Evolutionary conservation across 768 basidiomycete species (phyloP).

Genomic region (Suillus discolor): DNA sequence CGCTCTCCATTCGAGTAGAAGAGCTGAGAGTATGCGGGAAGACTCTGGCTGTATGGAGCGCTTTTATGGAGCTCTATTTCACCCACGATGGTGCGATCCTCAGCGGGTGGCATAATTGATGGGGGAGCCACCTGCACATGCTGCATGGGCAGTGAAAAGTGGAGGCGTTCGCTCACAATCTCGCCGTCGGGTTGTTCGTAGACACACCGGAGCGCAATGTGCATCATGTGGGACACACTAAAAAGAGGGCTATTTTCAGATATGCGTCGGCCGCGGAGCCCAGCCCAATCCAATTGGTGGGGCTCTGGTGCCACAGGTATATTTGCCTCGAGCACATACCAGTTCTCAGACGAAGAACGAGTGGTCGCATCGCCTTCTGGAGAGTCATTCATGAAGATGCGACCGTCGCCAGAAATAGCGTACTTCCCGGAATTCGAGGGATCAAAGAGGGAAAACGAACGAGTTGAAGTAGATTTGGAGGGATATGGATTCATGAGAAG

Average conservation of each 20-base stretch:
- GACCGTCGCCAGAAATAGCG: conserved; percentile 49
- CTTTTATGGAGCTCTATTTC: conserved; percentile 12
- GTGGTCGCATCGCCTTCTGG: conserved; percentile 18
- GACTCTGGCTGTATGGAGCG: conserved; percentile 31
- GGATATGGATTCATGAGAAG: conserved; percentile 31
- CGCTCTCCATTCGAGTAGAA: conserved; percentile 74
- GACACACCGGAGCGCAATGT: conserved; percentile 54
- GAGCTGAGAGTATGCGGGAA: conserved; percentile 80
- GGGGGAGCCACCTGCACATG: conserved; percentile 48
- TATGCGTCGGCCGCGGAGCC: conserved; percentile 38
- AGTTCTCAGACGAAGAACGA: conserved; percentile 17
- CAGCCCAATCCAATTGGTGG: conserved; percentile 31
- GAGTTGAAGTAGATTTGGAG: conserved; percentile 28
- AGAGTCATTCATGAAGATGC: conserved; percentile 47
- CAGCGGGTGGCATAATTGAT: not conserved
- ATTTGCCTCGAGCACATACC: conserved; percentile 29
- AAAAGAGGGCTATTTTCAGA: conserved; percentile 57
- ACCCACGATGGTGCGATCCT: conserved; percentile 12
- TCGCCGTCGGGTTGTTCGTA: conserved; percentile 50
- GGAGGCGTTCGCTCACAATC: conserved; percentile 26
- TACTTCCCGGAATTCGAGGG: conserved; percentile 48
- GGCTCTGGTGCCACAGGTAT: conserved; percentile 23
- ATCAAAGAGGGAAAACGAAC: conserved; percentile 52
- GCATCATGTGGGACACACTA: conserved; percentile 54
- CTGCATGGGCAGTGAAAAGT: conserved; percentile 50